Evolutionary conservation across 2,329 filamentous ascomycete species (phyloP).

Genomic region (Emericellopsis cladophorae): DNA sequence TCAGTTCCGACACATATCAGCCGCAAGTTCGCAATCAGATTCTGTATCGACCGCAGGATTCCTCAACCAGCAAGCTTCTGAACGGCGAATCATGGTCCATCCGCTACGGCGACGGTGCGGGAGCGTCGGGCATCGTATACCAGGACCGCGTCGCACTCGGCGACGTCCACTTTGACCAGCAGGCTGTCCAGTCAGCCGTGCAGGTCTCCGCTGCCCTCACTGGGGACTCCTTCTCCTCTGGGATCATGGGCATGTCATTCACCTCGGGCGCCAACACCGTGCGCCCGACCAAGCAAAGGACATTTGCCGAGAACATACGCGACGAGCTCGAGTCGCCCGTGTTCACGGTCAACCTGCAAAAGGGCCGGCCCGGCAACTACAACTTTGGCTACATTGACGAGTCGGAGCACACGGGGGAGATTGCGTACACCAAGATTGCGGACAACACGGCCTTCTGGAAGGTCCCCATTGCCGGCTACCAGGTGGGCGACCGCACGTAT

Average conservation of each 20-base stretch:
- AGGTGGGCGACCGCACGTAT: constrained; percentile 25
- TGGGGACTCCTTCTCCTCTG: constrained; percentile 18
- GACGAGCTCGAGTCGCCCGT: constrained; percentile 14
- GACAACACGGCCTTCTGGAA: constrained; percentile 47
- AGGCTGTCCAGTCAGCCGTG: constrained; percentile 54
- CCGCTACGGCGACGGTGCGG: constrained; percentile 51
- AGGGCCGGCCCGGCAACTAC: constrained; percentile 19
- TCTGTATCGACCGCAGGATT: constrained; percentile 39
- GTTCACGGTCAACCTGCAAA: constrained; percentile 22
- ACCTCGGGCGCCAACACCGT: constrained; percentile 18
- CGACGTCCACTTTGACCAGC: constrained; percentile 40
- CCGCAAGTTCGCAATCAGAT: constrained; percentile 35
- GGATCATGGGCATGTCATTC: constrained; percentile 21
- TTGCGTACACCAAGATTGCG: constrained; percentile 42
- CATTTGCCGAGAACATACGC: constrained; percentile 22
- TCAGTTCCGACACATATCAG: constrained; percentile 42
- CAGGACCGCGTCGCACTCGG: constrained; percentile 52
- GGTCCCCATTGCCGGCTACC: constrained; percentile 43
- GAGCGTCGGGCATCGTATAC: constrained; percentile 52
- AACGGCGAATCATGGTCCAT: constrained; percentile 39
- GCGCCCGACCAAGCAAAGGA: constrained; percentile 14
- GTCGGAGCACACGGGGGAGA: constrained; percentile 39
- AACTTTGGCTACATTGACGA: constrained; percentile 38
- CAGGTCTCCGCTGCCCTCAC: constrained; percentile 35
- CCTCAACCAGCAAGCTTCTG: constrained; percentile 28